Evolutionary conservation across 371 early-diverging fungal species (phyloP).

Genomic region (Mucor lusitanicus): DNA sequence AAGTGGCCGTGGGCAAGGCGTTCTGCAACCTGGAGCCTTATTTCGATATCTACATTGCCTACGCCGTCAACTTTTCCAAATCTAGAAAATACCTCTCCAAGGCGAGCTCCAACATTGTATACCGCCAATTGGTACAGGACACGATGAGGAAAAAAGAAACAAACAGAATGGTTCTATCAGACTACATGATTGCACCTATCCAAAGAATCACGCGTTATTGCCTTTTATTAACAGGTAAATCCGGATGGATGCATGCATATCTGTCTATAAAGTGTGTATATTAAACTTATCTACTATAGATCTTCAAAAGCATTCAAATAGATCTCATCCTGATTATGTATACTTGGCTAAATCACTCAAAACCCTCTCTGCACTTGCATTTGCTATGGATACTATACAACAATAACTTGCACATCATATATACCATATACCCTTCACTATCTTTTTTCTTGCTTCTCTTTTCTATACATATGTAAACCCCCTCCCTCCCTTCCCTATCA

Average conservation of each 20-base stretch:
- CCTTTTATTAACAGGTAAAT: constrained; percentile 48
- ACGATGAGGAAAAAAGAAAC: constrained; percentile 27
- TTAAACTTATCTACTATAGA: constrained; percentile 27
- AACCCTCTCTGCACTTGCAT: constrained; percentile 42
- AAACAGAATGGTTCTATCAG: constrained; percentile 40
- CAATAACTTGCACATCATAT: constrained; percentile 10
- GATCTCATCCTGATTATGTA: constrained; percentile 37
- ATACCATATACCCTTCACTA: neutral
- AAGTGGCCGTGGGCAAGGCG: constrained; percentile 22
- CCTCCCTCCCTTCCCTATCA: neutral
- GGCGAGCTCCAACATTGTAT: constrained; percentile 32
- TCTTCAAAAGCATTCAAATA: constrained; percentile 42
- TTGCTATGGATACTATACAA: constrained; percentile 44
- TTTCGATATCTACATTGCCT: constrained; percentile 35
- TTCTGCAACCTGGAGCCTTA: constrained; percentile 30
- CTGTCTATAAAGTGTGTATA: neutral
- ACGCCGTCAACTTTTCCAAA: constrained; percentile 33
- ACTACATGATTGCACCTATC: constrained; percentile 59
- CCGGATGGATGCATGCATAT: neutral
- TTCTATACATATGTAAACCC: neutral
- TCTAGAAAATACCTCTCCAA: constrained; percentile 28
- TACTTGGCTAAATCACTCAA: constrained; percentile 41
- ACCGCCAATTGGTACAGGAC: constrained; percentile 36
- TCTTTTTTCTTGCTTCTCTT: neutral
- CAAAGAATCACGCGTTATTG: constrained; percentile 56